Evolutionary conservation across 2,329 filamentous ascomycete genomes (phyloP).

Genomic region (Orbilia quercus): DNA sequence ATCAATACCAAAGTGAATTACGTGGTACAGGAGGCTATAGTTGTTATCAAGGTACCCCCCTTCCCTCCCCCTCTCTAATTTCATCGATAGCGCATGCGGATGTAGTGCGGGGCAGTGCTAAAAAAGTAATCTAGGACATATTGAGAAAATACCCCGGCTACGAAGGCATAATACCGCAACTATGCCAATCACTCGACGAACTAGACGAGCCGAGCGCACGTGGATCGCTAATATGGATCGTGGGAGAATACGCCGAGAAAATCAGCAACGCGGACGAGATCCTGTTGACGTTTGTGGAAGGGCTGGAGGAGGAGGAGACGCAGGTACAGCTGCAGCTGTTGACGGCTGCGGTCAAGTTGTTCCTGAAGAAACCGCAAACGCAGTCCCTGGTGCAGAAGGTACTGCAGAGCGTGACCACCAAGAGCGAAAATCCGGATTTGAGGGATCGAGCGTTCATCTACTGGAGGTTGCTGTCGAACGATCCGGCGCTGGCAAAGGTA

Average conservation of each 20-base stretch:
- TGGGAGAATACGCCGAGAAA: slow-evolving; percentile 98
- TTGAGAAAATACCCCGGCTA: slow-evolving; percentile 97
- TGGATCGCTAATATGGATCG: slow-evolving; percentile 96
- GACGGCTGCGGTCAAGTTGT: slow-evolving; percentile 95
- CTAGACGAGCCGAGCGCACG: slow-evolving; percentile 92
- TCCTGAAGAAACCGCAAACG: slow-evolving; percentile 93
- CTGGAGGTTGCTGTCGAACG: slow-evolving; percentile 93
- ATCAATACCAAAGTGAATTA: slow-evolving; percentile 99
- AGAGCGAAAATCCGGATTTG: slow-evolving; percentile 98
- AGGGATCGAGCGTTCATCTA: slow-evolving; percentile 97
- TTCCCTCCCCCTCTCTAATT: no score
- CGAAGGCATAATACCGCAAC: slow-evolving; percentile 94
- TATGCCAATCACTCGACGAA: slow-evolving; percentile 97
- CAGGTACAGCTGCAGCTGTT: slow-evolving; percentile 98
- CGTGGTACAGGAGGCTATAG: slow-evolving; percentile 95
- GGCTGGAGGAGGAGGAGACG: slow-evolving; percentile 95
- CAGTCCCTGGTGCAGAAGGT: slow-evolving; percentile 94
- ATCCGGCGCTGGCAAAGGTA: slow-evolving; percentile 88
- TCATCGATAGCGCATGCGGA: not conserved
- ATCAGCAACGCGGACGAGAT: slow-evolving; percentile 99
- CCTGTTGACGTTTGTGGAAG: slow-evolving; percentile 87
- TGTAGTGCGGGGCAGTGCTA: not conserved
- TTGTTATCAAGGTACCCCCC: slow-evolving; percentile 81
- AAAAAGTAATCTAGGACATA: slow-evolving; percentile 71
- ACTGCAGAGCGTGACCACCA: slow-evolving; percentile 87